Evolutionary conservation across 352 stramenopile species (phyloP), one percentile per base, ranked within the genome.

Genomic region (Pythium sp.): DNA sequence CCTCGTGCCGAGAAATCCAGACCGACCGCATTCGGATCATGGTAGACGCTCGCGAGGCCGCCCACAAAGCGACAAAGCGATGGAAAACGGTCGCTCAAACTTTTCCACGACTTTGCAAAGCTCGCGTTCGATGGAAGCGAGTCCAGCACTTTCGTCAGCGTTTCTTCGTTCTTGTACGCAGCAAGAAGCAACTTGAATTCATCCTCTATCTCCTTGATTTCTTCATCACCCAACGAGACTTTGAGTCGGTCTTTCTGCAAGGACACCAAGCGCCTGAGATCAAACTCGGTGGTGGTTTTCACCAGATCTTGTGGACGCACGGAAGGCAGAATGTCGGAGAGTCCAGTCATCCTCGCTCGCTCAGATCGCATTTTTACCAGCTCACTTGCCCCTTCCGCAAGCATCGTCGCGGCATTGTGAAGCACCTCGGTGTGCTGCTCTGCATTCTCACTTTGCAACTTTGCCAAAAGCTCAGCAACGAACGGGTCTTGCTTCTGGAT

Each of bases 281-380:
- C 63, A 43, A 62, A 68, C 53, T 58, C 63, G 20, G 36, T 68
- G 15, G 41, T 62, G 9, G 11, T 46, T 32, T 38, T 56, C 46
- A 46, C 53, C 14, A 68, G 28, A 24, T 68, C 63, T 34, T 68
- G 63, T 2, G 63, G 63, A 3, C 63, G 63, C 38, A 68, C 63
- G 5, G 63, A 26, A n/a, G 63, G 63, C 5, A 68, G 41, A n/a
- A 68, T 62, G 28, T 68, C 63, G 5, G 53, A 57, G 24, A 68
- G 63, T 7, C 63, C 63, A 6, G 63, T 46, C 38, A 60, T 60
- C 26, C 63, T 38, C 12, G 53, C 54, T 11, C 63, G 63, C 54
- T 62, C 53, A 1, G 63, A 62, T 18, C 63, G 63, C 24, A 68
- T 38, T 30, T 41, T 68, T 18, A 22, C 63, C 8, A 68, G 38